These are phyloP conservation scores for Malassezia obtusa DNA, from an alignment of 1,284 basidiomycete genomes.

Conservation along the genomic window DNA sequence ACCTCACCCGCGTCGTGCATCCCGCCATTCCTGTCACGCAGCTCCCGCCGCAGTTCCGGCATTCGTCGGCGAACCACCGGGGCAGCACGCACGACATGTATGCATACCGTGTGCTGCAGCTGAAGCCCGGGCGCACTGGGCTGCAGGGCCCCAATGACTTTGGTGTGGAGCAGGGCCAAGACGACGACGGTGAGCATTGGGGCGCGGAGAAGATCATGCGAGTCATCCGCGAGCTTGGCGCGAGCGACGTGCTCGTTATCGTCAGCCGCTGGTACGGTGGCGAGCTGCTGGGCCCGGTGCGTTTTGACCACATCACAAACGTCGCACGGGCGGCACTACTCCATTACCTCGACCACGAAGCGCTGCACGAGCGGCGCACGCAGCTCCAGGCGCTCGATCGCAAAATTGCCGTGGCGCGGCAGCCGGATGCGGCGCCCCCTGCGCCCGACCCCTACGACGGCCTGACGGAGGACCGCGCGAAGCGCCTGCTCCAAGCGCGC, in stretches of 20 bases:
- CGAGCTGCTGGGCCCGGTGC: conserved; percentile 58
- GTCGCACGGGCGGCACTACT: conserved; percentile 64
- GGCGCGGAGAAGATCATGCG: conserved; percentile 32
- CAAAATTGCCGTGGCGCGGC: conserved; percentile 8
- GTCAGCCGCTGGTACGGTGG: conserved; percentile 61
- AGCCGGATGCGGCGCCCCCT: not conserved
- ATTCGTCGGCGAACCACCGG: conserved; percentile 24
- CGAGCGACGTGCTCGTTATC: conserved; percentile 36
- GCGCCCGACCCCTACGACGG: not conserved
- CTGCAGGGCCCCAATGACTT: conserved; percentile 39
- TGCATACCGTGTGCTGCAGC: conserved; percentile 34
- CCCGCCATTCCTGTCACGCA: conserved; percentile 26
- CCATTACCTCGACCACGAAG: conserved; percentile 58
- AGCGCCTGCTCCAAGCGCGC: conserved; percentile 8
- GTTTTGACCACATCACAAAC: conserved; percentile 68
- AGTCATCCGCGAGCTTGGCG: conserved; percentile 32
- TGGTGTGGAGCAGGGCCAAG: conserved; percentile 31
- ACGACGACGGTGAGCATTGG: conserved; percentile 44
- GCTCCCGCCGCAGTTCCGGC: conserved; percentile 32
- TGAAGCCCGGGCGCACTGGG: conserved; percentile 35
- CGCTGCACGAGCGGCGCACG: conserved; percentile 20
- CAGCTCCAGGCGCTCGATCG: conserved; percentile 26
- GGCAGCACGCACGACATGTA: conserved; percentile 43
- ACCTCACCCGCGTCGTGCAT: conserved; percentile 37
- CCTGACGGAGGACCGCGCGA: conserved; percentile 2